Evolutionary conservation across 805 yeast genomes (phyloP).

Genomic region (Pichia occidentalis): DNA sequence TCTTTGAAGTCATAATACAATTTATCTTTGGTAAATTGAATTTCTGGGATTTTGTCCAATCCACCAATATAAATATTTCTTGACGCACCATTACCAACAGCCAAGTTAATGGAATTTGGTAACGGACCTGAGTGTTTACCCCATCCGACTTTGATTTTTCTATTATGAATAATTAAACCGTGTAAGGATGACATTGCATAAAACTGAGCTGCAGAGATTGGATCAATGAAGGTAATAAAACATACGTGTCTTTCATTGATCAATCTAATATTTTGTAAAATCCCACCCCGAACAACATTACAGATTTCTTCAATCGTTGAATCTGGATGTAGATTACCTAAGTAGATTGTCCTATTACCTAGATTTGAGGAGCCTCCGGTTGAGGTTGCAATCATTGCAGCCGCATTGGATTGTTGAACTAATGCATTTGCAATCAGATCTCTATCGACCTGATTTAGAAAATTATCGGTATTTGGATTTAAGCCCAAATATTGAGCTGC

Average conservation of each 20-base stretch:
- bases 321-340: slow-evolving; percentile 85
- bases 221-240: slow-evolving; percentile 92
- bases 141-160: slow-evolving; percentile 93
- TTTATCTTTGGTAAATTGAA: slow-evolving; percentile 34
- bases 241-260: slow-evolving; percentile 85
- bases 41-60: slow-evolving; percentile 28
- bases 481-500: slow-evolving; percentile 93
- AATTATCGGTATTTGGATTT: slow-evolving; percentile 81
- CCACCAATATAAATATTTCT: slow-evolving; percentile 86
- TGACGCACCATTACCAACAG: slow-evolving; percentile 90
- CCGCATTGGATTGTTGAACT: slow-evolving; percentile 92
- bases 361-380: slow-evolving; percentile 90
- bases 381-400: slow-evolving; percentile 92
- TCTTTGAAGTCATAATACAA: slow-evolving; percentile 67
- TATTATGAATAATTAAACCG: slow-evolving; percentile 78
- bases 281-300: slow-evolving; percentile 93
- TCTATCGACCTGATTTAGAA: slow-evolving; percentile 51
- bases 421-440: slow-evolving; percentile 65
- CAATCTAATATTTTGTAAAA: slow-evolving; percentile 75
- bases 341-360: slow-evolving; percentile 89
- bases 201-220: slow-evolving; percentile 96
- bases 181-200: slow-evolving; percentile 90
- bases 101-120: slow-evolving; percentile 77
- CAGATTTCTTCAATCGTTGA: slow-evolving; percentile 89
- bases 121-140: slow-evolving; percentile 94